phyloP scores from a whole-genome alignment of 257 asterid species.

The Primulina tabacum region DNA sequence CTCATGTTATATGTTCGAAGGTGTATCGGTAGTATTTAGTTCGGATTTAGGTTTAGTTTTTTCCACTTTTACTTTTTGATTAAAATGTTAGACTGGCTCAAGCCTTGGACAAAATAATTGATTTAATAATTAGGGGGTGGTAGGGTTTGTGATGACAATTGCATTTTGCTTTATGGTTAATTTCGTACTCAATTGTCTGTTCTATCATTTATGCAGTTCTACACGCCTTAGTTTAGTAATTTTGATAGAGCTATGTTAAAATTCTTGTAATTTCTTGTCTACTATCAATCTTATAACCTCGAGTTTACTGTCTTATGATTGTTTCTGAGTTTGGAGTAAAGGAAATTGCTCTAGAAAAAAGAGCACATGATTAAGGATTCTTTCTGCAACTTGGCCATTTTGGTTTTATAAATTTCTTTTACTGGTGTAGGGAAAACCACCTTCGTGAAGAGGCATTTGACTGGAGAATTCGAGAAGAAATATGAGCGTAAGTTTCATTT shows the following conservation, averaged over 20 bases:
- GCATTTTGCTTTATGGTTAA: neutral
- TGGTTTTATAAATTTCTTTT: neutral
- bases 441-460: constrained; percentile 82
- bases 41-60: neutral
- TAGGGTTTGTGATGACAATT: constrained; percentile 10
- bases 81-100: neutral
- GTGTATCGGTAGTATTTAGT: no score
- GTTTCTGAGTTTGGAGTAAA: neutral
- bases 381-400: neutral
- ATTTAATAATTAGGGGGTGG: neutral
- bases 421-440: constrained; percentile 66
- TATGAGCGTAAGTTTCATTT: constrained; percentile 57
- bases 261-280: neutral
- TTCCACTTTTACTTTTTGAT: neutral
- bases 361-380: neutral
- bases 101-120: neutral
- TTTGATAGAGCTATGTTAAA: no score
- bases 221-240: neutral
- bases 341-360: neutral
- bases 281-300: neutral
- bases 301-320: neutral
- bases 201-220: no score
- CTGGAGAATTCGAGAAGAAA: constrained; percentile 91
- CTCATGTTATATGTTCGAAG: neutral
- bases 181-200: neutral